Evolutionary conservation across 805 yeast species (phyloP).

Genomic region (Teunomyces tritomae): DNA sequence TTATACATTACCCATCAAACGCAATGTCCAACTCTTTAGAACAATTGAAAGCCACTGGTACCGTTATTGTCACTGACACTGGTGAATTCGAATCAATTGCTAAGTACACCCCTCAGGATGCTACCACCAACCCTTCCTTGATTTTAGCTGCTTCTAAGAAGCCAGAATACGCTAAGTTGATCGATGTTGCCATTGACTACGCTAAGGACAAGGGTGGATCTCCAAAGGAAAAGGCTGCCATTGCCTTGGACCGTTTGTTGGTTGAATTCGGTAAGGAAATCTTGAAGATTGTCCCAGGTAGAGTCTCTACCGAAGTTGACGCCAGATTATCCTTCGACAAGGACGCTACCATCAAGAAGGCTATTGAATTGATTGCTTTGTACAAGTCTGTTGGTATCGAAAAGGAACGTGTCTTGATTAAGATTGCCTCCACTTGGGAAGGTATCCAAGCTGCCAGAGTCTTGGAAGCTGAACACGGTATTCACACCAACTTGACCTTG

Average conservation of each 20-base stretch:
- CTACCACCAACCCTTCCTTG: conserved; percentile 97
- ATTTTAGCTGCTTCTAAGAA: conserved; percentile 94
- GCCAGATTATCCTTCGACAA: conserved; percentile 97
- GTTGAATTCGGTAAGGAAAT: conserved; percentile 96
- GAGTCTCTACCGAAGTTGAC: conserved; percentile 98
- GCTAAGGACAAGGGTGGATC: conserved; percentile 65
- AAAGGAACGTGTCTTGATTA: conserved; percentile 90
- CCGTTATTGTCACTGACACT: conserved; percentile 96
- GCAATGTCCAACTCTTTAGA: conserved; percentile 64
- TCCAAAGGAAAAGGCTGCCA: conserved; percentile 66
- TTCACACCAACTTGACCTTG: conserved; percentile 93
- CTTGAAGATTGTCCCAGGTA: conserved; percentile 93
- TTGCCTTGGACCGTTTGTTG: conserved; percentile 87
- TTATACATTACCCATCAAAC: neutral
- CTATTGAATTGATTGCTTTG: conserved; percentile 81
- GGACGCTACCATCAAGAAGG: conserved; percentile 91
- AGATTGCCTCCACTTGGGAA: conserved; percentile 98
- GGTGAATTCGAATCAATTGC: conserved; percentile 99
- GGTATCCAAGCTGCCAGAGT: conserved; percentile 99
- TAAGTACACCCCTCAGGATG: conserved; percentile 97
- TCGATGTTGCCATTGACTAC: conserved; percentile 86
- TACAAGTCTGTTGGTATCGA: conserved; percentile 82
- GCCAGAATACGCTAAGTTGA: conserved; percentile 81
- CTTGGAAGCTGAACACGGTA: conserved; percentile 83
- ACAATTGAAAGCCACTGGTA: conserved; percentile 91